Percentiles rank a stretch among this genome's conserved stretches.
phyloP scores from a whole-genome alignment of 2,329 filamentous ascomycete species.

The Lasiodiplodia citricola region DNA sequence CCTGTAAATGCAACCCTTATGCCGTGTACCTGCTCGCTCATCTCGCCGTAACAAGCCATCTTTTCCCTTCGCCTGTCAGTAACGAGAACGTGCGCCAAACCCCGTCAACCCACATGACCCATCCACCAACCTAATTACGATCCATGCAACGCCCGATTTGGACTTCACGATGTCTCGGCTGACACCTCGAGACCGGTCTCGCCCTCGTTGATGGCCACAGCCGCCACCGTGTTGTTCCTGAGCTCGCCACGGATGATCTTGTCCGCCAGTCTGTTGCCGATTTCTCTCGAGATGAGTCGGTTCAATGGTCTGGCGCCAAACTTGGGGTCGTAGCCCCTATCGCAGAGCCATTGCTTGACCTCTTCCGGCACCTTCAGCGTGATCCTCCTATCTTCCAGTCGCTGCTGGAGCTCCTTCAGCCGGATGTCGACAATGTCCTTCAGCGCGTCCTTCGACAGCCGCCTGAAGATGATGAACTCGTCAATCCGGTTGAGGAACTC shows the following conservation, averaged over 20 bases:
- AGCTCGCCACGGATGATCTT: conserved; percentile 88
- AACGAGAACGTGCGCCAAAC: conserved; percentile 23
- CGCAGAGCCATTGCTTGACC: conserved; percentile 85
- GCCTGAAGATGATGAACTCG: conserved; percentile 95
- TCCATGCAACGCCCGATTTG: conserved; percentile 10
- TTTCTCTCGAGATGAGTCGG: conserved; percentile 85
- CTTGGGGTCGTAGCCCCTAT: conserved; percentile 86
- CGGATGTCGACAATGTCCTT: conserved; percentile 94
- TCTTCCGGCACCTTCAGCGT: conserved; percentile 71
- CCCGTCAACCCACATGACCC: conserved; percentile 22
- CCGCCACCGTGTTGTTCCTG: conserved; percentile 74
- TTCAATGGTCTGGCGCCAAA: conserved; percentile 93
- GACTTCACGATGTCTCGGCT: conserved; percentile 20
- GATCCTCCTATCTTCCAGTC: conserved; percentile 86
- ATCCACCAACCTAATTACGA: conserved; percentile 19
- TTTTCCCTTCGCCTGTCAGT: conserved; percentile 1
- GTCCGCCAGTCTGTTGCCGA: conserved; percentile 86
- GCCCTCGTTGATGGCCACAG: conserved; percentile 69
- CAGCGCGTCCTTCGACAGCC: conserved; percentile 77
- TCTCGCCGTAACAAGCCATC: background rate
- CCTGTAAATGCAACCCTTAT: conserved; percentile 10
- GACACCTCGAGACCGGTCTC: conserved; percentile 34
- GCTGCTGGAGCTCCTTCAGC: conserved; percentile 78
- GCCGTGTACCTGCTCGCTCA: background rate
- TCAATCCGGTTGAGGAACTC: conserved; percentile 97